A percentile compares a stretch with the other conserved stretches of the same genome.
These are phyloP conservation scores for Amphicarpaea edgeworthii DNA, from an alignment of 306 rosid species.

Conservation along the genomic window DNA sequence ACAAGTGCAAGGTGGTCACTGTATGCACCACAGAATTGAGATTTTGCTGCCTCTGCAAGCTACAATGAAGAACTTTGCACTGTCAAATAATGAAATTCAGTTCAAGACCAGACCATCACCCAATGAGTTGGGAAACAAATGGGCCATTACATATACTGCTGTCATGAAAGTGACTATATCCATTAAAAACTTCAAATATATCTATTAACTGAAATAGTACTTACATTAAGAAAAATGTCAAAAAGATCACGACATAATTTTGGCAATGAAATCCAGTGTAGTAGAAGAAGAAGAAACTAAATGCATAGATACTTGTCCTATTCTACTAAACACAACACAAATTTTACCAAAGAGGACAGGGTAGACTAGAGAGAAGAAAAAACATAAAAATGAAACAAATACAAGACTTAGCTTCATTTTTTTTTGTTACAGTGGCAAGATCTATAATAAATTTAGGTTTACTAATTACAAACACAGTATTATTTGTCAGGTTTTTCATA, in stretches of 20 bases:
- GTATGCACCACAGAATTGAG: constrained; percentile 74
- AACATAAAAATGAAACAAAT: not conserved
- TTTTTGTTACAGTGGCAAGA: not conserved
- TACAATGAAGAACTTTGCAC: constrained; percentile 49
- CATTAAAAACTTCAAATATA: not conserved
- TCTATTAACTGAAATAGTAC: constrained; percentile 1
- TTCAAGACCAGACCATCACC: constrained; percentile 35
- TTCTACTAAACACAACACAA: not conserved
- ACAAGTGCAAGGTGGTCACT: constrained; percentile 97
- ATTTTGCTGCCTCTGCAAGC: constrained; percentile 98
- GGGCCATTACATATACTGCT: not conserved
- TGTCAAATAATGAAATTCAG: constrained; percentile 43
- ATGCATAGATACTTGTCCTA: not conserved
- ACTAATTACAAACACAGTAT: not conserved
- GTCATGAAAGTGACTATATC: constrained; percentile 4
- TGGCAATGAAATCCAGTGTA: not conserved
- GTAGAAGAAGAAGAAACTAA: not conserved
- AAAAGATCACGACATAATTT: constrained; percentile 9
- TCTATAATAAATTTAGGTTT: not conserved
- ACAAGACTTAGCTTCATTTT: not conserved
- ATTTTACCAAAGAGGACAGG: constrained; percentile 13
- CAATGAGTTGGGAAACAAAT: constrained; percentile 22
- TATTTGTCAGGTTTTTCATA: not conserved
- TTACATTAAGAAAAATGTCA: not conserved
- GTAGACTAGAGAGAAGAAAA: not conserved